These are phyloP conservation scores for Coniochaeta prunicola DNA, from an alignment of 2,329 filamentous ascomycete species.

Conservation along the genomic window DNA sequence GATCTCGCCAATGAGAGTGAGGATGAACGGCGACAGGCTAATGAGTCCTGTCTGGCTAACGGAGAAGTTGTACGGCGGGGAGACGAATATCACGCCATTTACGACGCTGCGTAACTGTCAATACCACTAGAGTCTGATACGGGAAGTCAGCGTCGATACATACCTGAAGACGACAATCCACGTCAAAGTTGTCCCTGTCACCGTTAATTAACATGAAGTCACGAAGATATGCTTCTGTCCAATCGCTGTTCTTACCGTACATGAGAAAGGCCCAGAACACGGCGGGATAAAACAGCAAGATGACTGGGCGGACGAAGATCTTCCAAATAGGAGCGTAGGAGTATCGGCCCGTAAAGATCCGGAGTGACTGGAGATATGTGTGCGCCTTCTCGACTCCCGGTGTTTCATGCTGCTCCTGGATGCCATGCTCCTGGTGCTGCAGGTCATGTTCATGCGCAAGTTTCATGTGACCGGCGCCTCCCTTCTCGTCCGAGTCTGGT, in stretches of 20 bases:
- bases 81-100: conserved; percentile 40
- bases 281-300: conserved; percentile 41
- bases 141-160: not conserved
- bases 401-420: conserved; percentile 1
- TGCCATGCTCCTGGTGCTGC: conserved; percentile 5
- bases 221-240: not conserved
- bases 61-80: conserved; percentile 43
- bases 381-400: conserved; percentile 19
- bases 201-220: not conserved
- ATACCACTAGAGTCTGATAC: not conserved
- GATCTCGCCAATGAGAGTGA: conserved; percentile 36
- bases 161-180: conserved; percentile 31
- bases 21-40: conserved; percentile 40
- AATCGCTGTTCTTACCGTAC: conserved; percentile 32
- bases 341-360: conserved; percentile 27
- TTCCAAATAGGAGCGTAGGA: conserved; percentile 29
- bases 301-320: conserved; percentile 34
- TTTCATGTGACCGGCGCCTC: conserved; percentile 7
- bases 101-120: conserved; percentile 22
- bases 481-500: conserved; percentile 2
- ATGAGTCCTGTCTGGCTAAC: conserved; percentile 41
- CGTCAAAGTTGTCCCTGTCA: conserved; percentile 15
- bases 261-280: conserved; percentile 42
- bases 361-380: conserved; percentile 23
- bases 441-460: conserved; percentile 12